A percentile compares a stretch with the other conserved stretches of the same genome.
phyloP scores from a whole-genome alignment of 208 protist species.

The Trichomonas vaginalis region DNA sequence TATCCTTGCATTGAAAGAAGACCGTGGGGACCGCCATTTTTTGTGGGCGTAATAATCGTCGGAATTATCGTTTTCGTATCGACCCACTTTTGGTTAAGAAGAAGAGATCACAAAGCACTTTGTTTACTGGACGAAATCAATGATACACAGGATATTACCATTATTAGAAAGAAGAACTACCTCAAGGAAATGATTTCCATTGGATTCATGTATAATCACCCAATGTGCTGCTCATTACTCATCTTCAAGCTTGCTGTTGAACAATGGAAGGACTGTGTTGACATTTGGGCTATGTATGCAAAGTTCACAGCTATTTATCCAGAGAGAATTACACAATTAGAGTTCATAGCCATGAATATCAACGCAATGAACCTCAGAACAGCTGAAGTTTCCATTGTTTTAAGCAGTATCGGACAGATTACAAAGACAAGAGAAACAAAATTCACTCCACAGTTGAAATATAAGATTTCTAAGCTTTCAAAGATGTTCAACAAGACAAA shows the following conservation, averaged over 20 bases:
- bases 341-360: background rate
- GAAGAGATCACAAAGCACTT: background rate
- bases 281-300: background rate
- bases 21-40: background rate
- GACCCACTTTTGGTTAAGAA: background rate
- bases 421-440: too few species aligned
- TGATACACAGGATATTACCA: background rate
- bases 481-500: background rate
- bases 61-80: background rate
- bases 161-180: background rate
- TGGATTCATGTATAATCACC: background rate
- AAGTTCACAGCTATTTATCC: too few species aligned
- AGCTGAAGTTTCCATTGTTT: too few species aligned
- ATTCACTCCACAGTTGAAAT: background rate
- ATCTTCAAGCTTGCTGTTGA: background rate
- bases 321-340: background rate
- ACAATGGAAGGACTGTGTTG: background rate
- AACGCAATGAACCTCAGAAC: background rate
- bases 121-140: background rate
- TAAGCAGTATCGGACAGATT: background rate
- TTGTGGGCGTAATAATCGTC: background rate
- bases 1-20: background rate
- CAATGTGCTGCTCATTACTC: background rate
- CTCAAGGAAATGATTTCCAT: background rate
- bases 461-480: background rate